Conservation (phyloP, 2,329 filamentous ascomycete species). For the Exutisphaerella laricina region DNA sequence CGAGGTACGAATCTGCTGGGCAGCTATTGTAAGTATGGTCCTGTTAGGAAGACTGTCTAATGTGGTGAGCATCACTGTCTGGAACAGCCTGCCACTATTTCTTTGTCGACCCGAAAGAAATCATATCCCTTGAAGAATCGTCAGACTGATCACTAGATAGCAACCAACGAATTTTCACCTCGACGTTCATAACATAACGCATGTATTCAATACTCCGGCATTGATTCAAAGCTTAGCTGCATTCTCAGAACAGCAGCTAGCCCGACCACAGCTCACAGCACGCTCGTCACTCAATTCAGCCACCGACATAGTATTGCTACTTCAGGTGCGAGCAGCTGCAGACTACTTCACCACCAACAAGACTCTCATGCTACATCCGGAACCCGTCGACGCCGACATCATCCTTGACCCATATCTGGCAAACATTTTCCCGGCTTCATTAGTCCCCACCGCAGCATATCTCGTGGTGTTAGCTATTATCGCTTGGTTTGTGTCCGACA, state of each 20-base stretch:
- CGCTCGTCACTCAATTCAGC: background rate
- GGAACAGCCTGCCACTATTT: too few relatives aligned
- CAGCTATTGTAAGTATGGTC: conserved; percentile 68
- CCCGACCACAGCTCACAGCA: background rate
- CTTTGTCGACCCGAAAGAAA: too few relatives aligned
- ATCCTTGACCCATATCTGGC: conserved; percentile 80
- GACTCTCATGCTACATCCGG: conserved; percentile 68
- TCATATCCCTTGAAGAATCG: too few relatives aligned
- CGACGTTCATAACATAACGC: conserved; percentile 55
- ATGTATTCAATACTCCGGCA: conserved; percentile 47
- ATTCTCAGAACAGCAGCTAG: conserved; percentile 24
- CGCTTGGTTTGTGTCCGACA: conserved; percentile 47
- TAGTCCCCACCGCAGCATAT: conserved; percentile 67
- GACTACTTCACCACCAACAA: conserved; percentile 76
- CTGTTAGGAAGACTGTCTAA: background rate
- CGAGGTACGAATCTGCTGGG: conserved; percentile 89
- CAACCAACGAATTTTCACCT: conserved; percentile 80
- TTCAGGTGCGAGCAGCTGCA: conserved; percentile 69
- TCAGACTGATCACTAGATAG: conserved; percentile 43
- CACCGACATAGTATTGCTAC: conserved; percentile 48
- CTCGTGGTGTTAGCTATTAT: conserved; percentile 55
- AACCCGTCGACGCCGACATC: conserved; percentile 69
- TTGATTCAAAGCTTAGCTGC: conserved; percentile 29
- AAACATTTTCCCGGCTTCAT: conserved; percentile 72
- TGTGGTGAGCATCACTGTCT: too few relatives aligned